A percentile compares a stretch with the other conserved stretches of the same genome.
Evolutionary conservation across 495 filamentous ascomycete species (phyloP).

Genomic region (Hyphodiscus hymeniophilus): DNA sequence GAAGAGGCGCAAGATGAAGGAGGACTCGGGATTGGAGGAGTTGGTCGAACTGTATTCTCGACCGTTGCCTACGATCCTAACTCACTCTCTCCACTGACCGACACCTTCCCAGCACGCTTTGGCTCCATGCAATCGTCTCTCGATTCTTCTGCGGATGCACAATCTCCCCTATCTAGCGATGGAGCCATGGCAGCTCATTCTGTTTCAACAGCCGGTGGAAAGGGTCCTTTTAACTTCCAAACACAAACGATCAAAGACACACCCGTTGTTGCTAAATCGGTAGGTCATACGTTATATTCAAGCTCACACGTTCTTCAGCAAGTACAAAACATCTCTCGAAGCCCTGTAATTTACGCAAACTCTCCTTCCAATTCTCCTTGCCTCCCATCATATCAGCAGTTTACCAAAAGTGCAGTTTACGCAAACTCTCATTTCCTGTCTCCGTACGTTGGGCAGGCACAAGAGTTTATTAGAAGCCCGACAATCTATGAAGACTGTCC

Average conservation of each 20-base stretch:
- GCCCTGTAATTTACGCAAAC: too few relatives aligned
- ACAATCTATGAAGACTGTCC: too few relatives aligned
- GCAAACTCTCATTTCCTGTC: too few relatives aligned
- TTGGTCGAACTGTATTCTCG: slow-evolving; percentile 25
- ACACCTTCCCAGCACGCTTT: slow-evolving; percentile 39
- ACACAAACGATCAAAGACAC: slow-evolving; percentile 69
- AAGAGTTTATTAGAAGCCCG: too few relatives aligned
- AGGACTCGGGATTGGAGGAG: slow-evolving; percentile 29
- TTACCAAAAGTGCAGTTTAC: too few relatives aligned
- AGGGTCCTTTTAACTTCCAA: slow-evolving; percentile 87
- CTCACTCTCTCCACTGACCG: slow-evolving; percentile 54
- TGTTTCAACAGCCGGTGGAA: slow-evolving; percentile 23
- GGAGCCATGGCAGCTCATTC: slow-evolving; percentile 13
- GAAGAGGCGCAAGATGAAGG: slow-evolving; percentile 19
- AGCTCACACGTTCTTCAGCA: too few relatives aligned
- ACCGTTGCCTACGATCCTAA: slow-evolving; percentile 47
- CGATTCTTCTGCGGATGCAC: slow-evolving; percentile 17
- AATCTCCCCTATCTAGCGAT: slow-evolving; percentile 5
- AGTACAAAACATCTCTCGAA: too few relatives aligned
- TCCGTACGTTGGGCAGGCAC: too few relatives aligned
- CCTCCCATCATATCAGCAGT: too few relatives aligned
- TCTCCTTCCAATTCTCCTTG: too few relatives aligned
- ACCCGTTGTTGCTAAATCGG: slow-evolving; percentile 65
- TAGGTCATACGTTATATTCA: slow-evolving; percentile 31
- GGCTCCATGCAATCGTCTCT: slow-evolving; percentile 23